A percentile compares a stretch with the other conserved stretches of the same genome.
phyloP scores from a whole-genome alignment of 2,329 filamentous ascomycete species.

The Saccharata proteae region DNA sequence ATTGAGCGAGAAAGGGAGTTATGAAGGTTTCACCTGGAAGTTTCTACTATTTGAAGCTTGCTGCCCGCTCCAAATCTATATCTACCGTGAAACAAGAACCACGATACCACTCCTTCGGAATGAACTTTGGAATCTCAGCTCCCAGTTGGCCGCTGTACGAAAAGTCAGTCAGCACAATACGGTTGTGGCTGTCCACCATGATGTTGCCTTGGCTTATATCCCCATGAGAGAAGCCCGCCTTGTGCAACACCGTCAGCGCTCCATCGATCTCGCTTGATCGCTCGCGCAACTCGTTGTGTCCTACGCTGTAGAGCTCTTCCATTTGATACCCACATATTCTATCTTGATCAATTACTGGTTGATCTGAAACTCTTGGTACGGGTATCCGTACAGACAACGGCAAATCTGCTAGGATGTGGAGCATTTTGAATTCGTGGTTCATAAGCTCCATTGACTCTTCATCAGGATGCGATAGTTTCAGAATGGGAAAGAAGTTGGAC shows the following conservation, averaged over 20 bases:
- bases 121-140: background rate
- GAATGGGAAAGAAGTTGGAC: no score
- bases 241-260: no score
- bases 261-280: no score
- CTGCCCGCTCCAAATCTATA: no score
- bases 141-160: background rate
- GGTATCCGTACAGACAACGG: background rate
- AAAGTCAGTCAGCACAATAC: conserved; percentile 1
- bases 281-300: background rate
- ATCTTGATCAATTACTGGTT: background rate
- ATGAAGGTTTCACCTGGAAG: no score
- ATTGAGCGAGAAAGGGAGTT: no score
- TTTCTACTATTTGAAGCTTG: no score
- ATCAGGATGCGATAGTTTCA: background rate
- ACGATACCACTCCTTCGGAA: no score
- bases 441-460: background rate
- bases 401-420: background rate
- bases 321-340: background rate
- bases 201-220: background rate
- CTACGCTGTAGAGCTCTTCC: background rate
- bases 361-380: background rate
- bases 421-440: background rate
- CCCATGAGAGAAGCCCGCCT: background rate
- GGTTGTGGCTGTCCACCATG: background rate
- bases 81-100: no score